Evolutionary conservation across 371 early-diverging fungal species (phyloP), one percentile per base, ranked within the genome.

Genomic region (Mucor lusitanicus): DNA sequence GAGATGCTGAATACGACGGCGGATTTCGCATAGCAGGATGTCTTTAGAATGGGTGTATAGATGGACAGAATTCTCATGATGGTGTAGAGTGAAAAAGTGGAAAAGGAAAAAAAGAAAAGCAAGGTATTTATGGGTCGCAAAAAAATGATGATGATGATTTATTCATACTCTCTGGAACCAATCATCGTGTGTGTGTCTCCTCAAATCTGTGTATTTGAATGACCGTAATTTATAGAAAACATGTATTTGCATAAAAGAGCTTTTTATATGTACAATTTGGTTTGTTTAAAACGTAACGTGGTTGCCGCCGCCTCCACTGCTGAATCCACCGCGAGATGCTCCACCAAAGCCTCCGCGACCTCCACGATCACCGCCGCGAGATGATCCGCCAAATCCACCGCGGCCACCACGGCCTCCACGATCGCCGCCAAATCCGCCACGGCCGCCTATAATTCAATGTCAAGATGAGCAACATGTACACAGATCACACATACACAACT

Each of bases 351-450:
- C 54, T 3, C 61, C 59, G 64, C 64, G 59, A 11, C 65, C 60
- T 39, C 64, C 61, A 53, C 66, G 61, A n/a, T 57, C 53, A 33
- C 33, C 33, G 8, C 30, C 30, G 30, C 2, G 6, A 58, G 63
- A 57, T 13, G 50, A 40, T 6, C 65, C 58, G 25, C 46, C 32
- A 42, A 61, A 61, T 61, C 61, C 67, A 40, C 71, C 71, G 35
- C 61, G 53, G 19, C 62, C 58, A 32, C 58, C 48, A 50, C 33
- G 30, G 30, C 30, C 30, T 30, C 30, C 30, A n/a, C n/a, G n/a
- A n/a, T n/a, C n/a, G n/a, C n/a, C n/a, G n/a, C n/a, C n/a, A 42
- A 61, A 61, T 61, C 61, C 67, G 33, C 71, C 71, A 42, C 61
- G 53, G 19, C 62, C 58, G 23, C 58, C 48, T n/a, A n/a, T 30